Conservation (phyloP, 148 eudicot genomes). For the Fagopyrum tataricum region DNA sequence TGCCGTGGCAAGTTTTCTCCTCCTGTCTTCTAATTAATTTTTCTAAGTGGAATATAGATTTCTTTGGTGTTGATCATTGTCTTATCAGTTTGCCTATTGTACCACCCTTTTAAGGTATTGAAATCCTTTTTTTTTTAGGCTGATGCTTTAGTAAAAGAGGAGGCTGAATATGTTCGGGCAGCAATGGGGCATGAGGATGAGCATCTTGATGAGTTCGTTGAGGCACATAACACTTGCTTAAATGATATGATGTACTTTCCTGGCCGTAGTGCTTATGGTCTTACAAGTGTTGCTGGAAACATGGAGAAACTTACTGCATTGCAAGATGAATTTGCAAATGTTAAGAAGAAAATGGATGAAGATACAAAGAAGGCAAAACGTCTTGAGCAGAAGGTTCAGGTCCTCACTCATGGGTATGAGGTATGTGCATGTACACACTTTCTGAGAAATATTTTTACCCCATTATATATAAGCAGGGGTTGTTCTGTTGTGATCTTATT, state of each 20-base stretch:
- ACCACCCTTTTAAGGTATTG: background rate
- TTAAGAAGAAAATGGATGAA: slow-evolving; percentile 89
- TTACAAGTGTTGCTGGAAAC: slow-evolving; percentile 85
- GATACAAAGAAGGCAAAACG: slow-evolving; percentile 85
- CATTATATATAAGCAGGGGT: background rate
- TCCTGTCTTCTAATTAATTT: background rate
- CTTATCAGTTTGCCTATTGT: background rate
- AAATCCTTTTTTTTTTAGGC: slow-evolving; percentile 44
- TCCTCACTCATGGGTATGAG: slow-evolving; percentile 88
- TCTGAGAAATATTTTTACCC: background rate
- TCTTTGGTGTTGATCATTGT: too few relatives aligned
- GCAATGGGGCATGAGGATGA: slow-evolving; percentile 86
- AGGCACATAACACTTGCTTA: slow-evolving; percentile 72
- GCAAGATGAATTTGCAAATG: slow-evolving; percentile 81
- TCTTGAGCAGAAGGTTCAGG: slow-evolving; percentile 76
- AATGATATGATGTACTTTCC: slow-evolving; percentile 91
- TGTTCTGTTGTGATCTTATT: background rate
- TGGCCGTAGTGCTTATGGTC: slow-evolving; percentile 76
- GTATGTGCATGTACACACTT: slow-evolving; percentile 23
- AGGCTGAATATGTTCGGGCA: slow-evolving; percentile 49
- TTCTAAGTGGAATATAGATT: background rate
- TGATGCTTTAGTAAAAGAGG: slow-evolving; percentile 55
- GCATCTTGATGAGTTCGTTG: slow-evolving; percentile 71
- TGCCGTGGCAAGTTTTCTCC: background rate
- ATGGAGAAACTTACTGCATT: slow-evolving; percentile 75